phyloP scores from a whole-genome alignment of 2,329 filamentous ascomycete genomes.

The Colletotrichum costaricense region DNA sequence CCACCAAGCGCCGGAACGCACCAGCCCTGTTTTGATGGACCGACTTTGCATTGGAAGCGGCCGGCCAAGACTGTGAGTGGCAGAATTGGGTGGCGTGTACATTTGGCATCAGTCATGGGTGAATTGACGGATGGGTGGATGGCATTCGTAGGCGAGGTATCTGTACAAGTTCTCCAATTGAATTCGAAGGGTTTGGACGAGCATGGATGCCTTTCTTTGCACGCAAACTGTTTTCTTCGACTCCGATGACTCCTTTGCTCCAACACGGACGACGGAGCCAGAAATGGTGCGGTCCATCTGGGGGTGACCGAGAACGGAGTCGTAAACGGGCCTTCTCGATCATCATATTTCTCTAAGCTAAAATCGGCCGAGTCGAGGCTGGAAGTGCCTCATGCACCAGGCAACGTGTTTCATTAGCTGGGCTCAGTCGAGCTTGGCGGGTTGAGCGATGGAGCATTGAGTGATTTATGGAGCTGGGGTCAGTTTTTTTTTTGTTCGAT shows the following conservation, averaged over 20 bases:
- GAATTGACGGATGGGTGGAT: too few species aligned
- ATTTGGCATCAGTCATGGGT: conserved; percentile 4
- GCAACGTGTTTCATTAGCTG: conserved; percentile 32
- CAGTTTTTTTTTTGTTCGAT: conserved; percentile 3
- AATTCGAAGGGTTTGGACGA: background rate
- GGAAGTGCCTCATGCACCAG: conserved; percentile 30
- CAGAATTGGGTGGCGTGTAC: conserved; percentile 11
- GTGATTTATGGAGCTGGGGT: conserved; percentile 28
- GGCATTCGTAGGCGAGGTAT: background rate
- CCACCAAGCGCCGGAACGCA: conserved; percentile 24
- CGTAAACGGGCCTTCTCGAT: conserved; percentile 33
- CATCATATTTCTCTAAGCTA: conserved; percentile 16
- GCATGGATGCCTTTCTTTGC: conserved; percentile 14
- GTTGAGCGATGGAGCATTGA: conserved; percentile 31
- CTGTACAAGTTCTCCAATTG: conserved; percentile 1
- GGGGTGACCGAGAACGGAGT: conserved; percentile 32
- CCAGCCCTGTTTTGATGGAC: conserved; percentile 35
- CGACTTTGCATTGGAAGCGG: conserved; percentile 19
- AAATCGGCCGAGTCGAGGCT: conserved; percentile 24
- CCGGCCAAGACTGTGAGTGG: conserved; percentile 20
- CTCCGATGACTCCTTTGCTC: too few species aligned
- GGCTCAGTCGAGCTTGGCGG: conserved; percentile 31
- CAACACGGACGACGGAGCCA: conserved; percentile 7
- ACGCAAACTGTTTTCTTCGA: background rate
- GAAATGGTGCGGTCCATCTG: conserved; percentile 23